Evolutionary conservation across 306 rosid species (phyloP), one percentile per base, ranked within the genome.

Genomic region (Hylodesmum podocarpum): DNA sequence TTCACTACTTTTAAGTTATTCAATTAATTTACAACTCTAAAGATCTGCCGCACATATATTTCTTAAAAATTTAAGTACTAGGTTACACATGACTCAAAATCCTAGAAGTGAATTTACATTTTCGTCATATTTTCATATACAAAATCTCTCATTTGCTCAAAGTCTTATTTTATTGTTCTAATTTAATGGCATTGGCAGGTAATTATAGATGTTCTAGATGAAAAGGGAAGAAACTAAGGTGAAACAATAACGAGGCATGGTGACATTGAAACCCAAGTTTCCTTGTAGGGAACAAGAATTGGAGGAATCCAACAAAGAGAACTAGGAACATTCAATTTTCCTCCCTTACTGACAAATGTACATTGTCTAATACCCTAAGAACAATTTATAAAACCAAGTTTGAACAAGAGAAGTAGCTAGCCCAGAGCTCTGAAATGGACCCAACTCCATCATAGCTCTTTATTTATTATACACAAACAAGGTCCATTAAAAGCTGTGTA

Each of bases 401-500:
- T 40, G 76, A 69, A 51, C 46, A 78, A 70, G 76, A 57, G 68
- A 71, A 65, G 39, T 47, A 76, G 65, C 66, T 37, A 46, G 70
- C 62, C 18, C 68, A 76, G 25, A 70, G 31, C 54, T 70, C 69
- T 79, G 55, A 18, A 76, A 37, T 85, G 78, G 55, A 46, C 55
- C 37, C 73, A 69, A 39, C 74, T 55, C 70, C 68, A 41, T 66
- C 4, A 39, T 71, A 37, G 49, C 19, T 16, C 22, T 28, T 57
- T 71, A n/a, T n/a, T n/a, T n/a, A n/a, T 43, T 65, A 50, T 53
- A 39, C 74, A 34, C 4, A 61, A 2, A 53, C 16, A 29, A 33
- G 81, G 76, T 78, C 73, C 82, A 55, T 64, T 78, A 78, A 82
- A 64, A 65, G 80, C 70, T 22, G 37, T 75, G 81, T 75, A 81